These are phyloP conservation scores for Nakazawaea laoshanensis DNA, from an alignment of 805 yeast species.

Conservation along the genomic window DNA sequence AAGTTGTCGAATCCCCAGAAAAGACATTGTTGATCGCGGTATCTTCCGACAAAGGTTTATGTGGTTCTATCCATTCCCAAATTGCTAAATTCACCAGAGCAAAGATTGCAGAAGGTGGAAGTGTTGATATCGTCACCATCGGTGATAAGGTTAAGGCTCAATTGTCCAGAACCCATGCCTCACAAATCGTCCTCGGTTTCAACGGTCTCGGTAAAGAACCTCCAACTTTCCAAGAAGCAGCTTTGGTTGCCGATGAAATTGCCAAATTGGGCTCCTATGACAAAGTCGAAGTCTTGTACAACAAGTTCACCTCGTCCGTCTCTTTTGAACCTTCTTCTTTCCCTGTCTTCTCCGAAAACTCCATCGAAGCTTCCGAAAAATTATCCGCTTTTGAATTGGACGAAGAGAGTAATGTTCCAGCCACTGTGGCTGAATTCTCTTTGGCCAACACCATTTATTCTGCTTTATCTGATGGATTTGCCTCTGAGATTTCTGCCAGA, in stretches of 20 bases:
- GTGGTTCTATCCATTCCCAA: constrained; percentile 98
- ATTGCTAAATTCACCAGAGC: constrained; percentile 80
- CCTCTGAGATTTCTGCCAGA: constrained; percentile 96
- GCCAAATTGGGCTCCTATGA: constrained; percentile 61
- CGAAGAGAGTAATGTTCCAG: constrained; percentile 59
- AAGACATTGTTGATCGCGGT: constrained; percentile 79
- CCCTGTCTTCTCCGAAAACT: constrained; percentile 57
- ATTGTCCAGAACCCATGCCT: constrained; percentile 73
- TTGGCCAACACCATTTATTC: constrained; percentile 83
- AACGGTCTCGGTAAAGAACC: constrained; percentile 95
- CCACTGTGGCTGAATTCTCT: constrained; percentile 70
- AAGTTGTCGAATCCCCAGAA: constrained; percentile 28
- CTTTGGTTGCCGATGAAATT: constrained; percentile 83
- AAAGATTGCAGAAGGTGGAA: constrained; percentile 50
- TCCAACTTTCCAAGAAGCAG: constrained; percentile 87
- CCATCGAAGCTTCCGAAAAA: constrained; percentile 80
- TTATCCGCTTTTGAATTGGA: constrained; percentile 76
- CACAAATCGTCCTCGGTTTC: constrained; percentile 64
- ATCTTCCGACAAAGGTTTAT: constrained; percentile 95
- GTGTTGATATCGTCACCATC: constrained; percentile 63
- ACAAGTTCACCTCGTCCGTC: constrained; percentile 81
- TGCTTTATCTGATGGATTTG: constrained; percentile 97
- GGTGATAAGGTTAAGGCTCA: constrained; percentile 95
- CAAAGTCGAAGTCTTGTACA: constrained; percentile 74
- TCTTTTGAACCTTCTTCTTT: constrained; percentile 78